A percentile compares a stretch with the other conserved stretches of the same genome.
Evolutionary conservation across 1,284 basidiomycete species (phyloP).

Genomic region (Afroboletus lepidellus): DNA sequence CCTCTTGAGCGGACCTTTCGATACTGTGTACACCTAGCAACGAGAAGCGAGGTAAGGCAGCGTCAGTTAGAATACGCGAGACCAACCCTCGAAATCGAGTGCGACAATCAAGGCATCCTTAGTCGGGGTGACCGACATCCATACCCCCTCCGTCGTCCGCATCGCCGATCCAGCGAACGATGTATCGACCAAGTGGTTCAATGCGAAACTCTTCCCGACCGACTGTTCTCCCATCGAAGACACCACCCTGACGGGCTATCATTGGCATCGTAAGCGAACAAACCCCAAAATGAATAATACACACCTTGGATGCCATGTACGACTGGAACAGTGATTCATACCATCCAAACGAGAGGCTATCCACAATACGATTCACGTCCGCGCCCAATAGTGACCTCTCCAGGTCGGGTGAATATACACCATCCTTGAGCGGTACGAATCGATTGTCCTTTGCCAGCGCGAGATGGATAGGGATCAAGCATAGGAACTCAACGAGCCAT

Average conservation of each 20-base stretch:
- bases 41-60: neutral
- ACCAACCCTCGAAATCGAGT: slow-evolving; percentile 60
- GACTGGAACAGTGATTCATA: slow-evolving; percentile 64
- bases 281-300: neutral
- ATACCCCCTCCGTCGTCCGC: slow-evolving; percentile 65
- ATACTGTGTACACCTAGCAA: slow-evolving; percentile 58
- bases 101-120: slow-evolving; percentile 53
- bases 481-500: slow-evolving; percentile 61
- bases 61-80: neutral
- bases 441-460: slow-evolving; percentile 57
- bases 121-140: slow-evolving; percentile 68
- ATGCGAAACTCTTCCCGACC: slow-evolving; percentile 59
- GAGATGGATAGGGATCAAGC: slow-evolving; percentile 64
- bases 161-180: slow-evolving; percentile 68
- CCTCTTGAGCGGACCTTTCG: slow-evolving; percentile 62
- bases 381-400: slow-evolving; percentile 57
- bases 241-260: slow-evolving; percentile 59
- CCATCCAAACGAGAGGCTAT: slow-evolving; percentile 60
- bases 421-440: slow-evolving; percentile 61
- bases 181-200: slow-evolving; percentile 63
- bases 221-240: slow-evolving; percentile 71
- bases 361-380: slow-evolving; percentile 55
- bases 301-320: slow-evolving; percentile 57
- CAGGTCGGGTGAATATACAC: slow-evolving; percentile 46
- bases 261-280: neutral